Percentiles rank a stretch among this genome's conserved stretches.
These are phyloP conservation scores for Catharanthus roseus DNA, from an alignment of 257 asterid species.

Conservation along the genomic window DNA sequence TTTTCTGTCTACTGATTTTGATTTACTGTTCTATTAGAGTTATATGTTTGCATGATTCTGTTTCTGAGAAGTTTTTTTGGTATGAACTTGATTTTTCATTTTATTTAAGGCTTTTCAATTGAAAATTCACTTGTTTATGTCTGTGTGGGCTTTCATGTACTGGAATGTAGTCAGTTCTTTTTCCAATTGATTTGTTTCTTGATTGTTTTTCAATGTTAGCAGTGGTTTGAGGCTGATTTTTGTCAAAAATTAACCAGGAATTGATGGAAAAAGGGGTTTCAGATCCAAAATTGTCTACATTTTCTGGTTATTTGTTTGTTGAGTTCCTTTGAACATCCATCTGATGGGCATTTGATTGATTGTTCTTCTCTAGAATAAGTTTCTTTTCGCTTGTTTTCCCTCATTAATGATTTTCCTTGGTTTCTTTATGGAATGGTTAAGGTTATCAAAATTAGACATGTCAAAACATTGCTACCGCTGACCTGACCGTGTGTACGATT, in stretches of 20 bases:
- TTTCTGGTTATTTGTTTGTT: neutral
- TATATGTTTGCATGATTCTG: constrained; percentile 2
- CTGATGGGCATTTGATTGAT: neutral
- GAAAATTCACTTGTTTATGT: neutral
- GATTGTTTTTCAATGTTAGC: neutral
- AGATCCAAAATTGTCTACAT: neutral
- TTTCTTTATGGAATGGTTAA: neutral
- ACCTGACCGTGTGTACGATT: neutral
- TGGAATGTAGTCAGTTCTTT: neutral
- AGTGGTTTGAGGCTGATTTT: neutral
- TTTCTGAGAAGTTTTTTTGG: neutral
- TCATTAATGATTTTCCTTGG: neutral
- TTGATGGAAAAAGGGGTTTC: neutral
- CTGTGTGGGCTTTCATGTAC: neutral
- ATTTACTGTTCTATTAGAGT: neutral
- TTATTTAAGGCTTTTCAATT: neutral
- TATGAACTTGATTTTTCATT: too few relatives aligned
- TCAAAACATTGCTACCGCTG: neutral
- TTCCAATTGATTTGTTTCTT: neutral
- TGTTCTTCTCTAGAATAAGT: neutral
- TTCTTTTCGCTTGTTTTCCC: neutral
- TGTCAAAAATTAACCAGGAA: neutral
- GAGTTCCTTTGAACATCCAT: neutral
- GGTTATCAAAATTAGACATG: neutral
- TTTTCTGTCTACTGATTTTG: constrained; percentile 2